These are phyloP conservation scores for Eucalyptus rudis DNA, from an alignment of 345 rosid genomes.

Conservation along the genomic window DNA sequence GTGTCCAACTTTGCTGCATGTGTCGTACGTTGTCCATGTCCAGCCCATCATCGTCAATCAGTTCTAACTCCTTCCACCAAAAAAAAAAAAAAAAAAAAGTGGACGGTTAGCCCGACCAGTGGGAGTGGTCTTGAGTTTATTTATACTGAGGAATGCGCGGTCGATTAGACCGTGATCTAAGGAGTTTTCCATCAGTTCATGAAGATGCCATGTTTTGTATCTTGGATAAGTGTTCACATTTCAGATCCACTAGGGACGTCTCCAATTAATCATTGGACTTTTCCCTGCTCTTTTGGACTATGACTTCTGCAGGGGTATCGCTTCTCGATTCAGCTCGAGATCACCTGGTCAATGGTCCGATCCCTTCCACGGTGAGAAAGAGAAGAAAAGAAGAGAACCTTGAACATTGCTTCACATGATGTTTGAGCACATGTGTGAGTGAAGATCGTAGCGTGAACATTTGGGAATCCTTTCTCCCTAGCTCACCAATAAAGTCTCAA, in stretches of 20 bases:
- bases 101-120: neutral
- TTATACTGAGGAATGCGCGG: neutral
- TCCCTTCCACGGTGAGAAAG: neutral
- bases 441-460: no score
- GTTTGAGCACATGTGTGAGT: neutral
- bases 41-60: neutral
- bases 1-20: neutral
- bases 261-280: neutral
- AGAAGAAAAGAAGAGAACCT: neutral
- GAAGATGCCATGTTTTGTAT: neutral
- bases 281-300: neutral
- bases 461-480: neutral
- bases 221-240: neutral
- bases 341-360: neutral
- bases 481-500: neutral
- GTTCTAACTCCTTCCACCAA: no score
- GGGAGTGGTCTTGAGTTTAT: neutral
- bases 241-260: neutral
- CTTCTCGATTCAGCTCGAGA: neutral
- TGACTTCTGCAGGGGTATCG: neutral
- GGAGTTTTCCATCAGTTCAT: neutral
- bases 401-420: neutral
- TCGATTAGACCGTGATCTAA: neutral
- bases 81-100: neutral
- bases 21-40: neutral